Base-by-base conservation (phyloP, 1,284 basidiomycete genomes). In the Moesziomyces globuligerus region DNA sequence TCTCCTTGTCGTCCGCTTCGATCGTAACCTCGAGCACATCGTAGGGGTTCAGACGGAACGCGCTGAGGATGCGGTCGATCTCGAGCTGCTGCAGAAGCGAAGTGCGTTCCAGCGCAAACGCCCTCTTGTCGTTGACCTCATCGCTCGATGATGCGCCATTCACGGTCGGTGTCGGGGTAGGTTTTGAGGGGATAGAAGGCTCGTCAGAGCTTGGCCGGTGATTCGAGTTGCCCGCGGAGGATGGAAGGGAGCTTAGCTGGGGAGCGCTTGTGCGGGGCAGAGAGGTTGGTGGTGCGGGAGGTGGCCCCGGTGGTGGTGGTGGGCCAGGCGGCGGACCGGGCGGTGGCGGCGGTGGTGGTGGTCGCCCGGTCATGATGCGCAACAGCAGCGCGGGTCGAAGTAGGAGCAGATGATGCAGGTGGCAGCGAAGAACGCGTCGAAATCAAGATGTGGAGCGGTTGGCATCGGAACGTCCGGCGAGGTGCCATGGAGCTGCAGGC, bases 11-110 rank as follows among this genome's bases (percentile, higher is more conserved):
- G 26, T 85, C 83, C 5, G 84, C 84, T 43, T 83, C 78, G 5
- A 84, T 78, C 18, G 85, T 83, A 17, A 86, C 80, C 57, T 86
- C 86, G 38, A 87, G 84, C 25, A 87, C 83, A 55, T 87, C 86
- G 78, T 86, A 87, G 7, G 86, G 86, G 64, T 87, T 87, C 48
- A 87, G 76, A 59, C 86, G 86, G 84, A 87, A 87, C 1, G 86
- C 83, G 29, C 76, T 79, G 39, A 87, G 78, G 23, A 87, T 81
- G 20, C 86, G 82, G 49, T 85, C 82, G 32, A 86, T 85, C 83
- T 87, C 80, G 18, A 86, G 78, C 54, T 79, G 78, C 51, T 81
- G 80, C 7, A 72, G 60, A 11, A 76, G 68, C 10, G 66, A 53
- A 10, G 68, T 71, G 38, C 58, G 58, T 25, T 80, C 78, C 7